Evolutionary conservation across 2,329 filamentous ascomycete species (phyloP), one percentile per base, ranked within the genome.

Genomic region (Botrytis pseudocinerea): DNA sequence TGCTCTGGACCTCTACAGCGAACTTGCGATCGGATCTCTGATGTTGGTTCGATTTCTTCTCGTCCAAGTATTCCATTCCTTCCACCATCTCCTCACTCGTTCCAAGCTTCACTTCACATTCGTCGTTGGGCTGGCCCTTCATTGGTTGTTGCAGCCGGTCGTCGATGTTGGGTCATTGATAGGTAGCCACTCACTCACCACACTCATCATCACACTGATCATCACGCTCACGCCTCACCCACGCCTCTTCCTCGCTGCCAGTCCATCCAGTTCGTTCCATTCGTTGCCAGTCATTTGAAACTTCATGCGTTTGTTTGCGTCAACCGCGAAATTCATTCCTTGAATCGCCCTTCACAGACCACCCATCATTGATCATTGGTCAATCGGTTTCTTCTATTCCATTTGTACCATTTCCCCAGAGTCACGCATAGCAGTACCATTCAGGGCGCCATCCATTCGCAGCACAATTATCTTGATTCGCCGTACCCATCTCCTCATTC

Each of bases 101-200:
- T 48, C 28, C 54, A 62, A 48, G 44, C 42, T 71, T 71, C n/a
- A 57, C 60, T 57, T 44, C 69, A 51, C 8, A 35, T 16, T 48
- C 7, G 6, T 61, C 20, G 1, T 16, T 18, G 9, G 54, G 54
- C 40, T 22, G 38, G 40, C 35, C 68, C n/a, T 71, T 65, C 46
- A 71, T 71, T 71, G 69, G 69, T 20, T 57, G 40, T 57, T 38
- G 18, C n/a, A 25, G 14, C 42, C 69, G 22, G 20, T 28, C 46
- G 57, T 64, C 54, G 46, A 42, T 40, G 51, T 57, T 44, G 25
- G n/a, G 59, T 22, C 57, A 16, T 28, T 42, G 57, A 63, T 22
- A 54, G 28, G 46, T 28, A 64, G 28, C 69, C 69, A 69, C 64
- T 51, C 64, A 61, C n/a, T 61, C 51, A n/a, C 42, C 35, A 22